Evolutionary conservation across 768 basidiomycete species (phyloP), one percentile per base, ranked within the genome.

Genomic region (Gautieria morchelliformis): DNA sequence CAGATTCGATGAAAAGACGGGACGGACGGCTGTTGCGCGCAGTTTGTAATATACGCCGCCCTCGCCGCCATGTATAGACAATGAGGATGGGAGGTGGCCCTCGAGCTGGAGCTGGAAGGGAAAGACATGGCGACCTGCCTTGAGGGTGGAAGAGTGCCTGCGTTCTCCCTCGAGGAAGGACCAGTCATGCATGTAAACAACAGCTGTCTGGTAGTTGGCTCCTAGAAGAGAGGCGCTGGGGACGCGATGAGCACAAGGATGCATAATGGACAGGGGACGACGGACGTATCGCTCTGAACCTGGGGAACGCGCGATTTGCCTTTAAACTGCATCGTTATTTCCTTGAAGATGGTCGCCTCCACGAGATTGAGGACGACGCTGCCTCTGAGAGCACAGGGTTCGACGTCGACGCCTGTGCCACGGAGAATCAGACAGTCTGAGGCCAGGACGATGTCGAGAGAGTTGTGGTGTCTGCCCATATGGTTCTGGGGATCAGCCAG

Each of bases 71-170:
- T 82, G 80, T 14, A 74, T 69, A 0, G 72, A 72, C 40, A 65
- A 70, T 4, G 87, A 86, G 0, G 93, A 90, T 0, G 95, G 95
- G 2, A 96, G 76, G 5, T 84, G 81, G 40, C 90, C 91, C 22
- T 90, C 89, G 30, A 97, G 75, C 59, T 86, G 82, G 58, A 96
- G 80, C 62, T 85, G 84, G 73, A 98, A 98, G 22, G 94, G 94
- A 70, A 97, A 97, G 24, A 83, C 72, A 67, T 98, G 95, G 37
- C 83, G 84, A 14, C 95, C 95, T n/a, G 93, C 92, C 72, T 97
- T 96, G 67, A 97, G 84, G 0, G 93, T 97, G 64, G 90, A 92
- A 11, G 79, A 75, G 65, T 87, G 84, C 42, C 76, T 78, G 69
- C 83, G 87, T 63, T 85, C 82, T 57, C 89, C 88, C 63, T 91